These are phyloP conservation scores for Melanomma pulvis-pyrius DNA, from an alignment of 495 filamentous ascomycete species.

Conservation along the genomic window DNA sequence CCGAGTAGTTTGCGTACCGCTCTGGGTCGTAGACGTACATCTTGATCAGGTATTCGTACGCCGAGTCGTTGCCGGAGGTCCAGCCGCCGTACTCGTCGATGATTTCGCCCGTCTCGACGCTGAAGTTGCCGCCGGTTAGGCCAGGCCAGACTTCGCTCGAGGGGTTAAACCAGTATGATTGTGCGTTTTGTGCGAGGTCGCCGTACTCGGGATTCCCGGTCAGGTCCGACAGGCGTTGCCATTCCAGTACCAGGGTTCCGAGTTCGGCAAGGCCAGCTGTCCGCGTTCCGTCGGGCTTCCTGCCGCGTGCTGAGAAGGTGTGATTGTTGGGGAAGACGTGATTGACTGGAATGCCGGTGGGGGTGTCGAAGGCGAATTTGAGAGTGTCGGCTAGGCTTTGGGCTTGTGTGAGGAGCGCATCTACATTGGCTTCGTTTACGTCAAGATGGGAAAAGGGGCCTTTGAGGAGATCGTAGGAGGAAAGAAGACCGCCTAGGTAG, in stretches of 20 bases:
- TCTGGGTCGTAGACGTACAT: slow-evolving; percentile 82
- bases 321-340: slow-evolving; percentile 61
- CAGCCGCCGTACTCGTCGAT: slow-evolving; percentile 72
- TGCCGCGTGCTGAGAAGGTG: slow-evolving; percentile 17
- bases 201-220: slow-evolving; percentile 69
- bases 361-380: slow-evolving; percentile 76
- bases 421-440: slow-evolving; percentile 49
- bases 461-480: slow-evolving; percentile 78
- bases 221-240: slow-evolving; percentile 80
- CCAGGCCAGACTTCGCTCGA: slow-evolving; percentile 74
- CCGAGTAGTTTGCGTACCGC: slow-evolving; percentile 53
- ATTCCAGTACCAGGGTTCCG: slow-evolving; percentile 67
- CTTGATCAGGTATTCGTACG: slow-evolving; percentile 92
- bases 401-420: slow-evolving; percentile 66
- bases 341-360: slow-evolving; percentile 76
- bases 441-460: slow-evolving; percentile 62
- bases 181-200: slow-evolving; percentile 65
- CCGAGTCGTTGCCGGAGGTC: slow-evolving; percentile 78
- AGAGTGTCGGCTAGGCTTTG: slow-evolving; percentile 69
- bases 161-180: slow-evolving; percentile 72
- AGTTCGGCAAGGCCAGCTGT: slow-evolving; percentile 42
- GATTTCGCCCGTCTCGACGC: slow-evolving; percentile 66
- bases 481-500: slow-evolving; percentile 77
- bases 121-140: slow-evolving; percentile 71
- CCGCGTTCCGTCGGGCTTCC: slow-evolving; percentile 13